Evolutionary conservation across 805 yeast genomes (phyloP), one percentile per base, ranked within the genome.

Genomic region (Ogataea nitratoaversa): DNA sequence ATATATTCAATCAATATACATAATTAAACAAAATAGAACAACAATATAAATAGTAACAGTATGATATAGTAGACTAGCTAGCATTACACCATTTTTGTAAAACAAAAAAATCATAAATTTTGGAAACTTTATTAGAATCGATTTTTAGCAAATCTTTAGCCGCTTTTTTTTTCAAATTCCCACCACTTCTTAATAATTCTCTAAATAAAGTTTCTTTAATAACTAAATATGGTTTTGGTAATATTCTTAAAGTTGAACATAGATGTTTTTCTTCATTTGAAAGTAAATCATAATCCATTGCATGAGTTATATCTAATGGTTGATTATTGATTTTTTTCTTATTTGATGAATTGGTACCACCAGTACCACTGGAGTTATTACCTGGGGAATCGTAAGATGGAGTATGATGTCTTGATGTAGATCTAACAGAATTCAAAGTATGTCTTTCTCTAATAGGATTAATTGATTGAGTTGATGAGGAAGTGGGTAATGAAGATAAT

Each of bases 211-310:
- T 79, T 59, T 87, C 95, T 57, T 93, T 93, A 48, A 93, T 86
- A 2, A 95, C 96, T 45, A 93, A 67, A 56, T 91, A 93, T 3
- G 98, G 95, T 60, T 93, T 91, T 13, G 99, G 99, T 41, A 84
- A 65, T 9, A 95, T 82, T 47, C 95, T 78, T 46, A 95, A 69
- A 36, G 79, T 84, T 4, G 90, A 72, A 65, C 99, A 95, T 34
- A 93, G 65, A 40, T 77, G 79, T 59, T 84, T 91, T 59, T 93
- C 99, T 41, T 87, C 96, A n/a, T 79, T 76, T 1, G 95, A 83
- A 36, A 93, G 67, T 41, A 93, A 64, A 30, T 86, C 89, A 44
- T 76, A 85, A 58, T 93, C 98, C 1, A 89, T 76, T 0, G 95
- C 82, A 49, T 79, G 84, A 34, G 81, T 73, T 19, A 85, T 83